A percentile compares a stretch with the other conserved stretches of the same genome.
phyloP scores from a whole-genome alignment of 2,329 filamentous ascomycete genomes.

The Metarhizium robertsii region DNA sequence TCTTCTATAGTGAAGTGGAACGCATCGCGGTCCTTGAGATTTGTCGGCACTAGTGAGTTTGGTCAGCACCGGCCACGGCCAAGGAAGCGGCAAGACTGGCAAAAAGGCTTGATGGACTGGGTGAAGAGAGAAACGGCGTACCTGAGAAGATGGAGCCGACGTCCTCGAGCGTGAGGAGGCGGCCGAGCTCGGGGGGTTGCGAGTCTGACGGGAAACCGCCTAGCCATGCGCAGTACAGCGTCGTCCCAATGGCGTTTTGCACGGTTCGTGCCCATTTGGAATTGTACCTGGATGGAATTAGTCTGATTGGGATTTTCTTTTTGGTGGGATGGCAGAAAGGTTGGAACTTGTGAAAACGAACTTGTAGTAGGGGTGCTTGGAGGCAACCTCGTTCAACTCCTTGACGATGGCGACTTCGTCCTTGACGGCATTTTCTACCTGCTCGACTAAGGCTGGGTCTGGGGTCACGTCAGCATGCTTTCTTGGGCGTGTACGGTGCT shows the following conservation, averaged over 20 bases:
- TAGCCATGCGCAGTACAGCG: constrained; percentile 61
- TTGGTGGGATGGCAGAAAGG: too few species aligned
- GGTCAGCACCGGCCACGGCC: background rate
- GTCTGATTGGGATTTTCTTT: background rate
- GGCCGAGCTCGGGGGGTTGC: constrained; percentile 45
- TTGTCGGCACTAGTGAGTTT: constrained; percentile 63
- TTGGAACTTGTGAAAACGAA: constrained; percentile 27
- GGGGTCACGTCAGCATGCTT: constrained; percentile 1
- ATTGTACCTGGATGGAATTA: constrained; percentile 54
- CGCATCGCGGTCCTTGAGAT: constrained; percentile 77
- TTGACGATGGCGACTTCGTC: constrained; percentile 62
- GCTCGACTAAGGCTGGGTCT: constrained; percentile 58
- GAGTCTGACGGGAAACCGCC: constrained; percentile 50
- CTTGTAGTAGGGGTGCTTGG: constrained; percentile 93
- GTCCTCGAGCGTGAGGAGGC: constrained; percentile 79
- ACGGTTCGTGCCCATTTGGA: constrained; percentile 74
- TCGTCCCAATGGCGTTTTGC: constrained; percentile 62
- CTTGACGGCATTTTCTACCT: constrained; percentile 62
- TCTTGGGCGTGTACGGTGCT: background rate
- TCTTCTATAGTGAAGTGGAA: constrained; percentile 98
- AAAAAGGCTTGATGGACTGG: background rate
- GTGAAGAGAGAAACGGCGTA: constrained; percentile 24
- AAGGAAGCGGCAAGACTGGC: background rate
- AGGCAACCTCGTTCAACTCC: constrained; percentile 64
- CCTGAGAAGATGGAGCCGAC: constrained; percentile 69